Percentiles rank a stretch among this genome's conserved stretches.
Evolutionary conservation across 2,329 filamentous ascomycete species (phyloP).

Genomic region (Zasmidium angulare): DNA sequence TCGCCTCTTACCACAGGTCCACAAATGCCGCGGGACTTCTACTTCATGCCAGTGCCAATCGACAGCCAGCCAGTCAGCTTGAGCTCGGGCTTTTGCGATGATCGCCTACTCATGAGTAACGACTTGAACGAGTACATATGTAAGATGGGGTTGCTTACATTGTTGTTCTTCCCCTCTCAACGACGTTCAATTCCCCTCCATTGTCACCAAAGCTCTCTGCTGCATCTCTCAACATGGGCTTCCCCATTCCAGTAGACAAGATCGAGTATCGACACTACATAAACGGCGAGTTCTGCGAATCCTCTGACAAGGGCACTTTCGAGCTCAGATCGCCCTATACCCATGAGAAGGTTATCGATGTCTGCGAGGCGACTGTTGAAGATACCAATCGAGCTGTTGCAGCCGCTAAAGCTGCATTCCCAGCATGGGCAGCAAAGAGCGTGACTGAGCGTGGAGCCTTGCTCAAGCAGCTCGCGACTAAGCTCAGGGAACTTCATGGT

Average conservation of each 20-base stretch:
- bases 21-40: too few relatives aligned
- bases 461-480: constrained; percentile 48
- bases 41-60: too few relatives aligned
- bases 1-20: too few relatives aligned
- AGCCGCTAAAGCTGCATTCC: constrained; percentile 67
- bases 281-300: constrained; percentile 52
- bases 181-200: background rate
- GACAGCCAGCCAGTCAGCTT: background rate
- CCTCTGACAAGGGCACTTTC: constrained; percentile 49
- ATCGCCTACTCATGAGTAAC: background rate
- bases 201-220: background rate
- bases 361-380: constrained; percentile 65
- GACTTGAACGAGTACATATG: background rate
- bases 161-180: background rate
- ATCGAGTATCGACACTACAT: constrained; percentile 50
- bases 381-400: constrained; percentile 69
- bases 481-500: constrained; percentile 43
- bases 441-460: constrained; percentile 42
- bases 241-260: constrained; percentile 25
- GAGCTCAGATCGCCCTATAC: constrained; percentile 46
- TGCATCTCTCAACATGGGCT: constrained; percentile 14
- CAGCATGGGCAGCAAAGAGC: constrained; percentile 55
- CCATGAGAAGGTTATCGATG: constrained; percentile 46
- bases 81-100: background rate
- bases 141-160: background rate